Conservation (phyloP, 108 stramenopile species). For the Mediolabrus comicus region DNA sequence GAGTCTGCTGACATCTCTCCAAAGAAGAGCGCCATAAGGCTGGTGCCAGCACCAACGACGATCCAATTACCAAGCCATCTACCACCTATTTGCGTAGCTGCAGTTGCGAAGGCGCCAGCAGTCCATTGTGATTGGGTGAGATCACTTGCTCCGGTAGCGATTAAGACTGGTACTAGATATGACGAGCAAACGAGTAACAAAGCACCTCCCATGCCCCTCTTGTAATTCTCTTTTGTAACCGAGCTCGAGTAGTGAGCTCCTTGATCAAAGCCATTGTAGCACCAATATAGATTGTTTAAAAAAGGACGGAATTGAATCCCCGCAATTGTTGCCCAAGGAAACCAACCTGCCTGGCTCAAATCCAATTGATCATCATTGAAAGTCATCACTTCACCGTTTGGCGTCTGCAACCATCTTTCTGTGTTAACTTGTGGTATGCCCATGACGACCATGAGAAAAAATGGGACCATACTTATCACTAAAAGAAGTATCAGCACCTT, state of each 20-base stretch:
- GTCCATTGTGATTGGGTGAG: slow-evolving; percentile 50
- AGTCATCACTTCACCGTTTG: slow-evolving; percentile 20
- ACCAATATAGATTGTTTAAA: slow-evolving; percentile 76
- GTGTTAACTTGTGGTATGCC: slow-evolving; percentile 54
- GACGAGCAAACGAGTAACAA: slow-evolving; percentile 28
- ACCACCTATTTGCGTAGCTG: slow-evolving; percentile 56
- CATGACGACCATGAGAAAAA: slow-evolving; percentile 54
- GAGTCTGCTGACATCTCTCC: slow-evolving; percentile 73
- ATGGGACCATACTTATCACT: slow-evolving; percentile 59
- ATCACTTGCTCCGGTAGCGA: slow-evolving; percentile 46
- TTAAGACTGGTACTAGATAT: slow-evolving; percentile 55
- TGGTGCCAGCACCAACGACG: slow-evolving; percentile 52
- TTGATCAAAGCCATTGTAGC: slow-evolving; percentile 65
- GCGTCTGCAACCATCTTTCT: slow-evolving; percentile 52
- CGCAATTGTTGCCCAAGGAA: slow-evolving; percentile 18
- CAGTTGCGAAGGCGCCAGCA: slow-evolving; percentile 63
- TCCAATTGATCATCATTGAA: slow-evolving; percentile 32
- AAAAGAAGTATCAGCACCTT: slow-evolving; percentile 43
- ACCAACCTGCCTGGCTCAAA: slow-evolving; percentile 20
- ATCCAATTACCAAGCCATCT: slow-evolving; percentile 70
- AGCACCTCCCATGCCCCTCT: slow-evolving; percentile 42
- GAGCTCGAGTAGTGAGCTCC: slow-evolving; percentile 62
- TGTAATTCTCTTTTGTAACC: slow-evolving; percentile 47
- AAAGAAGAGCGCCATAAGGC: slow-evolving; percentile 56
- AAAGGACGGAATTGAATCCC: slow-evolving; percentile 58